Evolutionary conservation across 257 asterid species (phyloP), one percentile per base, ranked within the genome.

Genomic region (Salvia hispanica): DNA sequence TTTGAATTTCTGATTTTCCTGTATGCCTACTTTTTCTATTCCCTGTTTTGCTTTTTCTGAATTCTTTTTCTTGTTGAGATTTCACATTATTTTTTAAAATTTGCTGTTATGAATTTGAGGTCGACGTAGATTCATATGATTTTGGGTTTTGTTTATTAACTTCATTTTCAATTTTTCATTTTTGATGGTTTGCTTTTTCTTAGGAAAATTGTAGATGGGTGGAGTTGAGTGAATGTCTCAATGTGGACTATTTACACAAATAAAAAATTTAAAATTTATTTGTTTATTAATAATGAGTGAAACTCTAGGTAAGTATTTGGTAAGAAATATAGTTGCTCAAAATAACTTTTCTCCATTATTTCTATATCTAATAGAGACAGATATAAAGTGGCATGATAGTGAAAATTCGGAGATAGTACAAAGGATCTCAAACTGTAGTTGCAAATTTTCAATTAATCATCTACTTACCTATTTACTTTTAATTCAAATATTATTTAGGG

Each of bases 11-110:
- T 48, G 37, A 50, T 46, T 3, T 72, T 84, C 97, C 94, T 84
- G 97, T 82, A 85, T 86, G 92, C 95, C 95, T 77, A 43, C 7
- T 45, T 45, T 62, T 55, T 39, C 47, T 57, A 11, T 62, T 72
- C 34, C 15, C 40, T 65, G 50, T 6, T 60, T 28, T 21, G 11
- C 42, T 40, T 33, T 21, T 39, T 72, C n/a, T 48, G 12, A 34
- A 64, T 60, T 50, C 28, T 9, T 72, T 72, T 57, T 72, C 25
- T 48, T 48, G 18, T 56, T 44, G 50, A 31, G 42, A 37, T 37
- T 40, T 64, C 16, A 7, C 28, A 44, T 64, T 52, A 0, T 36
- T 33, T 64, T 34, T 43, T 59, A 15, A 56, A 52, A 46, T 45
- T 50, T 44, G 71, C 47, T 69, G 53, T 43, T 64, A 77, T 51